A percentile compares a stretch with the other conserved stretches of the same genome.
phyloP scores from a whole-genome alignment of 495 filamentous ascomycete genomes.

The Niebla homalea region DNA sequence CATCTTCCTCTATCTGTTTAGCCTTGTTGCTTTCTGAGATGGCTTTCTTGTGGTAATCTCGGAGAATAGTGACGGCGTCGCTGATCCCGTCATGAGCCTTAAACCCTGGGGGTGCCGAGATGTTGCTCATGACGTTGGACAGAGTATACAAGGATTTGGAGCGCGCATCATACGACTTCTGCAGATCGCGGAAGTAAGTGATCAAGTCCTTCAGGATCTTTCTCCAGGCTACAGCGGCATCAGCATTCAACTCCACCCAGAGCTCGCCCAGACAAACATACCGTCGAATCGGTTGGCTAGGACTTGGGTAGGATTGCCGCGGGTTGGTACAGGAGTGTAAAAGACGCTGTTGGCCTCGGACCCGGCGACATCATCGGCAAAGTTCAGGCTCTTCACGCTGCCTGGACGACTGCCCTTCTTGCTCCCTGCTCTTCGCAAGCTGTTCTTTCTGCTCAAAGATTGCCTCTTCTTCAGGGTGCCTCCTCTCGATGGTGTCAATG shows the following conservation, averaged over 20 bases:
- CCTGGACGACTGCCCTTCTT: constrained; percentile 62
- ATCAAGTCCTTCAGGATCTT: constrained; percentile 93
- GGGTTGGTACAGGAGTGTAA: constrained; percentile 76
- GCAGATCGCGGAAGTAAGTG: constrained; percentile 85
- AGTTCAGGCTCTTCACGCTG: constrained; percentile 61
- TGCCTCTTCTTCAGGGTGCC: constrained; percentile 78
- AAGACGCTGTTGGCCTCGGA: constrained; percentile 68
- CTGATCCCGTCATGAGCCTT: constrained; percentile 67
- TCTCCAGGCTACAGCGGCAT: constrained; percentile 58
- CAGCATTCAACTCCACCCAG: neutral
- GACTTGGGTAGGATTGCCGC: constrained; percentile 75
- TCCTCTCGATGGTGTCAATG: constrained; percentile 48
- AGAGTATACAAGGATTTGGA: constrained; percentile 73
- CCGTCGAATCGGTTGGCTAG: constrained; percentile 83
- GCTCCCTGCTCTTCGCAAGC: constrained; percentile 68
- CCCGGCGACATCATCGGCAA: constrained; percentile 46
- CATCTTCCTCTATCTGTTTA: constrained; percentile 76
- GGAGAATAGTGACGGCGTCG: constrained; percentile 70
- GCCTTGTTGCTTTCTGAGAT: constrained; percentile 77
- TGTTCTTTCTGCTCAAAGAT: constrained; percentile 58
- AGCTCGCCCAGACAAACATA: constrained; percentile 28
- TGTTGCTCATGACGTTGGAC: constrained; percentile 71
- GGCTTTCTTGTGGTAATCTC: constrained; percentile 71
- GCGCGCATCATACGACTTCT: constrained; percentile 76
- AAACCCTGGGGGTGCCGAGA: constrained; percentile 56